A percentile compares a stretch with the other conserved stretches of the same genome.
These are phyloP conservation scores for Mortierella sp. DNA, from an alignment of 371 early-diverging fungal genomes.

Conservation along the genomic window DNA sequence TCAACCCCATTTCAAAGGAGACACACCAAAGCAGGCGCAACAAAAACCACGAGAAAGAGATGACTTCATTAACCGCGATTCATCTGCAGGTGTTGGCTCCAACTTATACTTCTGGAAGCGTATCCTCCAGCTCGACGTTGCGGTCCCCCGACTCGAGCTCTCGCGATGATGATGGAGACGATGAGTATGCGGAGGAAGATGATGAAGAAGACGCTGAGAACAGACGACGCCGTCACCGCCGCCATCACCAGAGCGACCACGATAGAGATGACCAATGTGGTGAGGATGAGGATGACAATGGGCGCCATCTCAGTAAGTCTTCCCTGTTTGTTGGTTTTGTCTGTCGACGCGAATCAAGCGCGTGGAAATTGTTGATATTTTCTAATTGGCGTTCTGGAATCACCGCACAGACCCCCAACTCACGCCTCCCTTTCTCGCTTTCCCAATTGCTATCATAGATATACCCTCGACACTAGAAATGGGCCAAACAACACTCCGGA, in stretches of 20 bases:
- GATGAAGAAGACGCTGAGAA: neutral
- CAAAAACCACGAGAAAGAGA: neutral
- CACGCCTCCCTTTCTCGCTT: neutral
- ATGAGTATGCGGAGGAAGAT: neutral
- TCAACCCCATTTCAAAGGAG: too few species aligned
- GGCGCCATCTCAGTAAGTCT: conserved; percentile 4
- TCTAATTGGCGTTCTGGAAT: neutral
- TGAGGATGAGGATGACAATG: neutral
- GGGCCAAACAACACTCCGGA: conserved; percentile 8
- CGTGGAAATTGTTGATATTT: neutral
- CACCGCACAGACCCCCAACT: neutral
- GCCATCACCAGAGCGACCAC: neutral
- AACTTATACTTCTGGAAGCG: neutral
- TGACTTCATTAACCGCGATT: conserved; percentile 30
- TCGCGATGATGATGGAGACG: neutral
- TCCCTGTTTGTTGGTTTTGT: too few species aligned
- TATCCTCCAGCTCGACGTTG: conserved; percentile 6
- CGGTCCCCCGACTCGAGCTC: neutral
- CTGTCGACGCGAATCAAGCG: neutral
- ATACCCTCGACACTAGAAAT: neutral
- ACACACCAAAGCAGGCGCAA: neutral
- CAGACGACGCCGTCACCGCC: neutral
- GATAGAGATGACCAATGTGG: neutral
- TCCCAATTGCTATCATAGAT: neutral
- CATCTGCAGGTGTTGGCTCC: conserved; percentile 14